Evolutionary conservation across 148 eudicot genomes (phyloP).

Genomic region (Rhododendron simsii): DNA sequence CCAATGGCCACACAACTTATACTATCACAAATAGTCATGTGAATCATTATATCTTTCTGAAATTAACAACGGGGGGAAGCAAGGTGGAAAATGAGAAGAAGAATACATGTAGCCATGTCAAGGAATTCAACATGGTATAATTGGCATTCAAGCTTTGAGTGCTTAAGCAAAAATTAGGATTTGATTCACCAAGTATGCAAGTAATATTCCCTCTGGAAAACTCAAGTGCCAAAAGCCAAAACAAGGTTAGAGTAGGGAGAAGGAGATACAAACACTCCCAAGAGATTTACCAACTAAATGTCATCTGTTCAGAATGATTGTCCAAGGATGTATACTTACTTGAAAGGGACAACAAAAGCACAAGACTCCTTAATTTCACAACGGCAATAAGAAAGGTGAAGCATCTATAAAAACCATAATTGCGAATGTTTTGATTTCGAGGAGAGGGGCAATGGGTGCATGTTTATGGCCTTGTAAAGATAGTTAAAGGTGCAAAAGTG

Average conservation of each 20-base stretch:
- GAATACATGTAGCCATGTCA: not conserved
- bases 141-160: not conserved
- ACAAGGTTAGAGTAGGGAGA: not conserved
- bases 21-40: not conserved
- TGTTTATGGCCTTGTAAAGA: not conserved
- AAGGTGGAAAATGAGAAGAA: not conserved
- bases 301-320: not conserved
- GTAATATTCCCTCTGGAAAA: not conserved
- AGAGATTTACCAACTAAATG: not conserved
- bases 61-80: not conserved
- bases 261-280: not conserved
- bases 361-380: not conserved
- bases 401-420: not conserved
- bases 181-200: not conserved
- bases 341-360: not conserved
- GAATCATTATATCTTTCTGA: not conserved
- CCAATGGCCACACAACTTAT: not conserved
- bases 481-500: not conserved
- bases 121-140: not conserved
- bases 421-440: not conserved
- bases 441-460: not conserved
- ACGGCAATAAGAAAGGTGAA: not conserved
- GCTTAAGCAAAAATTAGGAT: not conserved
- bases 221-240: not conserved
- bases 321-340: not conserved